Evolutionary conservation across 129 eudicot species (phyloP), one percentile per base, ranked within the genome.

Genomic region (Chrysanthemum seticuspe): DNA sequence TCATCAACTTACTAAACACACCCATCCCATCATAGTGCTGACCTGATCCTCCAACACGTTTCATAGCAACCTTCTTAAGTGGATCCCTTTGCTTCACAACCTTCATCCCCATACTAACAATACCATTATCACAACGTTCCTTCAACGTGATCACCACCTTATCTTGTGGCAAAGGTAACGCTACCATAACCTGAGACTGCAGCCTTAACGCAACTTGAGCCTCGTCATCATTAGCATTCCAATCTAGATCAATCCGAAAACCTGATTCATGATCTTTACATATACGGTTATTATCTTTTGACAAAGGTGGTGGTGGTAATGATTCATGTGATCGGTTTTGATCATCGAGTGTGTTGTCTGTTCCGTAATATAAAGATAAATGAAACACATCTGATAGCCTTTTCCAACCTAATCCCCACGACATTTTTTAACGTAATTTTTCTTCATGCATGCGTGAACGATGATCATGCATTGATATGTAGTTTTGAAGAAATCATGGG

Each of bases 371-470:
- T 3, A 92, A 72, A 1, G 90, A 78, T 62, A 92, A 58, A 71
- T 85, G 91, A 75, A 93, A 89, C 71, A 82, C 76, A 62, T 93
- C 98, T 13, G 95, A 83, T 13, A 84, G 81, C 15, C 98, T 77
- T 71, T 93, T 93, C 98, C 98, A 93, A 9, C 82, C 98, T 80
- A 93, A 71, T 73, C 96, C 96, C 98, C 98, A 93, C 56, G 98
- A 92, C 98, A 92, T 92, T 84, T 27, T 59, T 62, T 57, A 45
- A 31, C 73, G 15, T 9, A 11, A 18, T 1, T 73, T 44, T 76
- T 44, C 14, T 49, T 68, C 81, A 73, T 51, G 81, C 76, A 67
- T 13, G 9, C 31, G 23, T 23, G 23, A 34, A 64, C 9, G 18
- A 60, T 34, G 7, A 76, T 76, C 63, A 48, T 76, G 57, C 61